phyloP scores from a whole-genome alignment of 202 grass and related monocot species.

The Brachypodium distachyon region DNA sequence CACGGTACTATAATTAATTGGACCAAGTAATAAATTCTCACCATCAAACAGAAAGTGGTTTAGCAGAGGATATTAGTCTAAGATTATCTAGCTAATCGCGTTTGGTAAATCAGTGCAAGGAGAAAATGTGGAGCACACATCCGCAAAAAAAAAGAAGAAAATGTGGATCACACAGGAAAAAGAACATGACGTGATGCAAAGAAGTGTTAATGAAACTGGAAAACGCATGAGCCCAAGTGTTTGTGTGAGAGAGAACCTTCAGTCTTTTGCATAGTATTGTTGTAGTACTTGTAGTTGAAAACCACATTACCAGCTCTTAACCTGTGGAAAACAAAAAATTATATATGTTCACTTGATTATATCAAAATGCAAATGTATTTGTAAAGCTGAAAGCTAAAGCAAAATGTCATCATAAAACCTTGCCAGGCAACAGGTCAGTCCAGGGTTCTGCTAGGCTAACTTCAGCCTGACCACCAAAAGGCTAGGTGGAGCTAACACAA shows the following conservation, averaged over 20 bases:
- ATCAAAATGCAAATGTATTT: constrained; percentile 20
- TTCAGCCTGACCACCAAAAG: not conserved
- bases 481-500: not conserved
- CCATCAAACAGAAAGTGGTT: constrained; percentile 1
- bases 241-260: constrained; percentile 51
- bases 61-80: not conserved
- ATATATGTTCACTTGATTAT: not conserved
- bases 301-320: constrained; percentile 94
- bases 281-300: constrained; percentile 98
- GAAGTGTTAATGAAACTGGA: not conserved
- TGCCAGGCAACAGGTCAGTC: not conserved
- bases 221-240: not conserved
- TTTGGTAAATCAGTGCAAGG: not conserved
- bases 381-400: constrained; percentile 16
- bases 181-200: not conserved
- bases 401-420: not conserved
- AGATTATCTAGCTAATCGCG: constrained; percentile 6
- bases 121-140: not conserved
- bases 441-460: not conserved
- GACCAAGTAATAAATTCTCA: not conserved
- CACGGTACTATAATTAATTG: not conserved
- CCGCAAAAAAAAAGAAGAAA: not conserved
- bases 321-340: constrained; percentile 42
- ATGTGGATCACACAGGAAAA: not conserved
- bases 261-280: constrained; percentile 77